phyloP scores from a whole-genome alignment of 345 rosid genomes.

The Chamaenerion angustifolium region DNA sequence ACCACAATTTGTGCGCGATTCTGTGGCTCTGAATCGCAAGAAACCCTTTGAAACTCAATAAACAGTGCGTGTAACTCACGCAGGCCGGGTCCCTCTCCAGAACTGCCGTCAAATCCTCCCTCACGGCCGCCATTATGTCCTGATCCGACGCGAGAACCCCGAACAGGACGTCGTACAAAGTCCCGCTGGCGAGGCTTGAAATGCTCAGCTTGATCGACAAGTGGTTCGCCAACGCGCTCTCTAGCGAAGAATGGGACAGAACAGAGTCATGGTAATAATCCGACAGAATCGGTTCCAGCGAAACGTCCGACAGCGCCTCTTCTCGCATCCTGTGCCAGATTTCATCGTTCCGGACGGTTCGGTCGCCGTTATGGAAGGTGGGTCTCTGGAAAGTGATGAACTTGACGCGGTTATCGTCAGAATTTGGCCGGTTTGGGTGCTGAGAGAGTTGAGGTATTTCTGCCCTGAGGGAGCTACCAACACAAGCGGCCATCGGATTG shows the following conservation, averaged over 20 bases:
- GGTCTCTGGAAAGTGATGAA: constrained; percentile 41
- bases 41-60: constrained; percentile 73
- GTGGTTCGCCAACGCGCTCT: constrained; percentile 59
- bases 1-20: constrained; percentile 69
- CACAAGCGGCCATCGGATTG: too few relatives aligned
- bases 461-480: neutral
- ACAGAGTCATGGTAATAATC: constrained; percentile 53
- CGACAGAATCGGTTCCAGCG: constrained; percentile 55
- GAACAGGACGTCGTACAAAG: constrained; percentile 48
- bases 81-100: constrained; percentile 87
- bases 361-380: constrained; percentile 10
- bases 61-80: constrained; percentile 56
- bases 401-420: neutral
- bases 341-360: constrained; percentile 16
- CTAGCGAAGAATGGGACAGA: constrained; percentile 44
- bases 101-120: constrained; percentile 49
- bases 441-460: constrained; percentile 6
- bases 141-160: constrained; percentile 34
- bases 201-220: constrained; percentile 56
- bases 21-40: constrained; percentile 71
- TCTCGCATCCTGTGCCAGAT: constrained; percentile 51
- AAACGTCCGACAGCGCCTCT: constrained; percentile 52
- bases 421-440: neutral
- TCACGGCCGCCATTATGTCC: constrained; percentile 37
- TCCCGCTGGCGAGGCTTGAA: constrained; percentile 38